These are phyloP conservation scores for Podospora bellae-mahoneyi DNA, from an alignment of 495 filamentous ascomycete species.

Conservation along the genomic window DNA sequence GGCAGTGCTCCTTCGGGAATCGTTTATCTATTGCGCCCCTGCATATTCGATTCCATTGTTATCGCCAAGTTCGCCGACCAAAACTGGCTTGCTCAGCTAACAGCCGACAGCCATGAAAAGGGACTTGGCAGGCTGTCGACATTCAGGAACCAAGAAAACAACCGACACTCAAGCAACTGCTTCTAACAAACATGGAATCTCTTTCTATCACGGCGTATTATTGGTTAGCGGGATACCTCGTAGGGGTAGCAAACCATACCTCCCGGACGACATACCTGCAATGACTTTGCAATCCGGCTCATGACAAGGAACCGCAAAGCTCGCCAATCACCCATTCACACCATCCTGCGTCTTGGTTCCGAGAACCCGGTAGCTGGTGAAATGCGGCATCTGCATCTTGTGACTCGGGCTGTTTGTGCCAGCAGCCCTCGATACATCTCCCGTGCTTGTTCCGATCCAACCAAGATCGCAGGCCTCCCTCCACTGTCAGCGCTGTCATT, in stretches of 20 bases:
- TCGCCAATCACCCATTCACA: neutral
- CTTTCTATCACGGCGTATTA: neutral
- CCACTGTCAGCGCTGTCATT: neutral
- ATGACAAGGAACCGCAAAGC: neutral
- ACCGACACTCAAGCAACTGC: too few relatives aligned
- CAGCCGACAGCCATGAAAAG: neutral
- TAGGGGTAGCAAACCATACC: too few relatives aligned
- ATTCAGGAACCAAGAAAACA: neutral
- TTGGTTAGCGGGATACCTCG: neutral
- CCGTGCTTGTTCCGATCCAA: neutral
- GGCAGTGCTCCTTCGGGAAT: neutral
- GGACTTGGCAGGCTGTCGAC: neutral
- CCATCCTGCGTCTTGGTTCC: neutral
- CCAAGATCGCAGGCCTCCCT: neutral
- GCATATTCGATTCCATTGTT: neutral
- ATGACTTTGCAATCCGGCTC: neutral
- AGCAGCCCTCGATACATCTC: neutral
- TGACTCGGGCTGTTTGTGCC: neutral
- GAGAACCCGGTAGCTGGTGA: neutral
- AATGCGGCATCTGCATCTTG: neutral
- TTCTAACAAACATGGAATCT: neutral
- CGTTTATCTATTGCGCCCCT: neutral
- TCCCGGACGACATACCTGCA: neutral
- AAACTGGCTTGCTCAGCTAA: neutral
- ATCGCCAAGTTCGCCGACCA: constrained; percentile 1